Evolutionary conservation across 305 asterid species (phyloP), one percentile per base, ranked within the genome.

Genomic region (Striga hermonthica): DNA sequence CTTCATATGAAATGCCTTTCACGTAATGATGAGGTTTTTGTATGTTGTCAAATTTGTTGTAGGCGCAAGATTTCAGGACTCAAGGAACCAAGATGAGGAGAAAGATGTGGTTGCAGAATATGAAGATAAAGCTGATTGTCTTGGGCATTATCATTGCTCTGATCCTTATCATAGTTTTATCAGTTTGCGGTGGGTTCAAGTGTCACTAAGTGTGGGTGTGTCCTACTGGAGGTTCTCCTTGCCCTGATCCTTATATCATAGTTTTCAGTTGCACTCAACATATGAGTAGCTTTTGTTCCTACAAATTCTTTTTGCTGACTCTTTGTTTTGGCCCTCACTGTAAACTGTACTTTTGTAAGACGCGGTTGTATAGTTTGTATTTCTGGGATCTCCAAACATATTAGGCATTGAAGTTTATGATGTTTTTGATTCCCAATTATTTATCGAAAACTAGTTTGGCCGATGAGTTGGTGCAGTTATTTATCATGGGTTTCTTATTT

Each of bases 31-130:
- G 31, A 22, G 31, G 2, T 22, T 22, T 22, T 22, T 22, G 31
- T 22, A 22, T 22, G 31, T 22, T n/a, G 37, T 36, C 71, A 12
- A 43, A 44, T 39, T 28, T 59, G 12, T 61, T 68, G 74, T 80
- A 87, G 92, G 93, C 95, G 9, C 95, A 87, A 77, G 95, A 87
- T 80, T 87, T 87, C 76, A 83, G 86, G 82, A 83, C 95, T 16
- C 90, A 82, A 69, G 95, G 95, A 76, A 87, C 93, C 60, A 49
- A 78, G 75, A 82, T 87, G 81, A 87, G 92, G 85, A 84, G 95
- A 70, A 85, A 80, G 74, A 87, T 87, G 89, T 87, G 95, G 95
- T 52, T 83, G 38, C 95, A 85, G 82, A 87, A 85, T 48, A 85
- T 87, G 95, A 87, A 85, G 80, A 82, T 85, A 77, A 87, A 87